Evolutionary conservation across 257 asterid genomes (phyloP), one percentile per base, ranked within the genome.

Genomic region (Orobanche coerulescens): DNA sequence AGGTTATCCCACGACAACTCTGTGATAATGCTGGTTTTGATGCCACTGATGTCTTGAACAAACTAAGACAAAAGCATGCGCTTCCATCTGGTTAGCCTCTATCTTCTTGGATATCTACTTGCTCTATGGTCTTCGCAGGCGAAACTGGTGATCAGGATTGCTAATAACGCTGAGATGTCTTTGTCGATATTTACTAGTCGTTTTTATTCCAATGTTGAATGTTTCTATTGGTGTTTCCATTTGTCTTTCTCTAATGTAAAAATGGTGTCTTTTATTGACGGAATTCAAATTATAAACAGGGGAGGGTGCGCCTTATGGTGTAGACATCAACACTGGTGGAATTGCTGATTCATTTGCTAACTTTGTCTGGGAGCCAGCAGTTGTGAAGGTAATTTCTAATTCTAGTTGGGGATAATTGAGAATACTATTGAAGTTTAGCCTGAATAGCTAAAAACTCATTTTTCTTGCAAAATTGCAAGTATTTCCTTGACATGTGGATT

Each of bases 21-120:
- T 78, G 84, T 43, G 85, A 77, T 44, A 80, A 80, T 62, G 83
- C 86, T 71, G 83, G 83, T 40, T 77, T 76, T 75, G 98, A 92
- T 75, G 98, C 98, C 31, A 92, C 96, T 22, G 98, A 92, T 74
- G 95, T 88, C 55, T 68, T 92, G 79, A 92, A 92, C 82, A 92
- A 92, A 75, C 78, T 92, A 75, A 84, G 98, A 70, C 98, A 92
- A 61, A 92, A 92, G 51, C 98, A 92, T 9, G 96, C 98, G 11
- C 84, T 88, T 69, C 83, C 90, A 13, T 88, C 95, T 37, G 98
- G 98, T 92, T 68, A 59, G 80, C 68, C 59, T 66, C 67, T 59
- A 14, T 63, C 47, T 8, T 7, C 52, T 57, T 28, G 36, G 40
- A 48, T 37, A 9, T 11, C 40, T 26, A 5, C 60, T 42, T 59